Evolutionary conservation across 371 early-diverging fungal genomes (phyloP).

Genomic region (Batrachochytrium dendrobatidis): DNA sequence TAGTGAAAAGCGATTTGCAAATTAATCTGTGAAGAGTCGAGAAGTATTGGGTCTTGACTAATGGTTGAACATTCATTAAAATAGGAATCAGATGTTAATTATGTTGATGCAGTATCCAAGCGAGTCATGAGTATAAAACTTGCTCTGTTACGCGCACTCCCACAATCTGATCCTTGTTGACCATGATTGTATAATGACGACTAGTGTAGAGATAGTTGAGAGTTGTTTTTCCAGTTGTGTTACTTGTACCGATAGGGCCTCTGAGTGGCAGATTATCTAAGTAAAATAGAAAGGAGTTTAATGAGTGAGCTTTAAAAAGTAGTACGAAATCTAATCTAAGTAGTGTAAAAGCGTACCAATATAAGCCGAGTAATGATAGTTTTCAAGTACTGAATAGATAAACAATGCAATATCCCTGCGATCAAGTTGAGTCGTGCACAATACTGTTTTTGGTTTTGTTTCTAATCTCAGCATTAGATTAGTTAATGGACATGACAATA

Average conservation of each 20-base stretch:
- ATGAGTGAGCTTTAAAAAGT: neutral
- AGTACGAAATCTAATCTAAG: neutral
- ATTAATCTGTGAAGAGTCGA: neutral
- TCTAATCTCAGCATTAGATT: conserved; percentile 11
- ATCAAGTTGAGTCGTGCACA: conserved; percentile 41
- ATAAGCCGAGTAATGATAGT: conserved; percentile 69
- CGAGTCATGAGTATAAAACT: no score
- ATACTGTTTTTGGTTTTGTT: conserved; percentile 11
- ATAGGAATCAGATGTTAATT: no score
- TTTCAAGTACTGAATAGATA: conserved; percentile 52
- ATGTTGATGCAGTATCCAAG: no score
- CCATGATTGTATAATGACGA: conserved; percentile 49
- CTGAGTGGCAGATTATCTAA: conserved; percentile 3
- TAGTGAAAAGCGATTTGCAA: conserved; percentile 60
- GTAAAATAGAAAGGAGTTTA: neutral
- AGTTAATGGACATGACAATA: neutral
- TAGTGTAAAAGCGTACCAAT: conserved; percentile 32
- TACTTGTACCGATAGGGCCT: neutral
- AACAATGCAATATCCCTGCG: conserved; percentile 47
- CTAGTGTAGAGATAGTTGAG: conserved; percentile 53
- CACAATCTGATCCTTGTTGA: conserved; percentile 55
- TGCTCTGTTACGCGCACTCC: no score
- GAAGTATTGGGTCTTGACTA: no score
- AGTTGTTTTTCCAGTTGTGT: neutral
- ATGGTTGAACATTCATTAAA: no score